Evolutionary conservation across 768 basidiomycete species (phyloP).

Genomic region (Lactarius tabidus): DNA sequence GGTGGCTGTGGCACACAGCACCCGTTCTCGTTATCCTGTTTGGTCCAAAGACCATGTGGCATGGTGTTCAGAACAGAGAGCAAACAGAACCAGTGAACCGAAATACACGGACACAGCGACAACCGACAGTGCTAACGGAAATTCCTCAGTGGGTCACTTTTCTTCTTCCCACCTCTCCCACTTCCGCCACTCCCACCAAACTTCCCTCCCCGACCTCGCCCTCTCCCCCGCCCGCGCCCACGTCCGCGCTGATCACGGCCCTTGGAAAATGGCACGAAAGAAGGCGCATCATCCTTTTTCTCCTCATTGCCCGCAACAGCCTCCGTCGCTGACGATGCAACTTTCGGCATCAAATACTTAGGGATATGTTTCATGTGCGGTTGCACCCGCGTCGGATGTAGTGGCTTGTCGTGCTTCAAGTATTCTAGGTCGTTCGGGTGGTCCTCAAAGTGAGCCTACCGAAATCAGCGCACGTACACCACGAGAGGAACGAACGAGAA

Average conservation of each 20-base stretch:
- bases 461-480: background rate
- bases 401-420: slow-evolving; percentile 88
- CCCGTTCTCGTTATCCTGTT: background rate
- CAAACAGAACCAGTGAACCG: background rate
- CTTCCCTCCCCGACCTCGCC: slow-evolving; percentile 44
- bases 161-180: slow-evolving; percentile 49
- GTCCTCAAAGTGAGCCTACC: slow-evolving; percentile 94
- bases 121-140: slow-evolving; percentile 38
- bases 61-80: background rate
- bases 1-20: background rate
- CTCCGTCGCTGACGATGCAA: slow-evolving; percentile 48
- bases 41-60: background rate
- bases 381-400: slow-evolving; percentile 87
- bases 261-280: slow-evolving; percentile 76
- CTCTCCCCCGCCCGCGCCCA: slow-evolving; percentile 51
- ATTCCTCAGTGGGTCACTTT: slow-evolving; percentile 78
- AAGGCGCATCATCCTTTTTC: slow-evolving; percentile 31
- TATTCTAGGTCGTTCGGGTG: slow-evolving; percentile 92
- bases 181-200: slow-evolving; percentile 37
- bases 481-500: background rate
- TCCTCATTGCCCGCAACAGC: slow-evolving; percentile 29
- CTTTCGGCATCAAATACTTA: slow-evolving; percentile 83
- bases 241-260: slow-evolving; percentile 39
- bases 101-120: background rate
- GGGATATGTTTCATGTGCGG: slow-evolving; percentile 96